Base-by-base conservation (phyloP, 2,329 filamentous ascomycete species). In the Myriosclerotinia scirpicola region DNA sequence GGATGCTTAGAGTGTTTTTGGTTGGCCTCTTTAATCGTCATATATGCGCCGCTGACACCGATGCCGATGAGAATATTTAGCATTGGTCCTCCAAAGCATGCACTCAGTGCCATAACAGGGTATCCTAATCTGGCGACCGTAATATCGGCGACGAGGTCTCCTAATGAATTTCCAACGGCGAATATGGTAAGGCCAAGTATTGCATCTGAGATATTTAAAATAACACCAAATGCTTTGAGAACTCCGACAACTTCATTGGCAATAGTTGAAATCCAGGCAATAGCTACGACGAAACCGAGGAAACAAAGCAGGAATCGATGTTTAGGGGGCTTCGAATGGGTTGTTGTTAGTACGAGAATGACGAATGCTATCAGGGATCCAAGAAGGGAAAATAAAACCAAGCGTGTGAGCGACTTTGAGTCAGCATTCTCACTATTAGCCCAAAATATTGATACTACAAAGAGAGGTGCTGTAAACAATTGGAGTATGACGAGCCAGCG, bases 31-130 rank as follows among this genome's bases (percentile, higher is more conserved):
- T 84, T 84, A 20, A 96, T 83, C 66, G 91, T 93, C 85, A 97
- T 95, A 76, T 93, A 96, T 50, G 92, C 85, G 20, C 95, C 95
- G 36, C 90, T 91, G 5, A 98, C 82, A n/a, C 95, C 95, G 63
- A 99, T 93, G 0, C 95, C 95, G 5, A 99, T 85, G 0, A 99
- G 81, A 69, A 99, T 99, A 74, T 99, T 99, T 52, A 99, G 85
- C 92, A 99, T 94, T 0, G 95, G 95, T 0, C 95, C 96, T n/a
- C 95, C 95, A 76, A 99, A 97, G 76, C 95, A 99, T 5, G 95
- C 95, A 44, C 91, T 93, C 52, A 90, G 75, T 50, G 95, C 95
- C 95, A 99, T 99, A 69, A 99, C 93, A 0, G 95, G 95, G 78
- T 93, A 97, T 3, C 95, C 95, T 3, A 99, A 86, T 44, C 92